Base-by-base conservation (phyloP, 768 basidiomycete genomes). In the Suillus tomentosus region DNA sequence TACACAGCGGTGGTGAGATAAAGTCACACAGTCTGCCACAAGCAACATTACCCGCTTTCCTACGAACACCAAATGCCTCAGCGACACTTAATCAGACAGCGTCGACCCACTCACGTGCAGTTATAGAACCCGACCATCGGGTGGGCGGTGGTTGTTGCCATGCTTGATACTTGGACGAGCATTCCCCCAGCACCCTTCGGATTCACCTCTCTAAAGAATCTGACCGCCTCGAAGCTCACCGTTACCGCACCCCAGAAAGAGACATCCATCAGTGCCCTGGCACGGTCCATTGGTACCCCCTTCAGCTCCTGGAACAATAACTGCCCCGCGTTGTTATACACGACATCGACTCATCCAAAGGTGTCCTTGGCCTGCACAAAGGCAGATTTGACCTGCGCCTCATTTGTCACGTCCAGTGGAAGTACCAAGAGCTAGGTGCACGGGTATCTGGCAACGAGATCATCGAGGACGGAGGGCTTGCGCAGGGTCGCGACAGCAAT, bases 141-240 rank as follows among this genome's bases (percentile, higher is more conserved):
- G 10, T 37, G 47, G 14, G 68, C 71, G 8, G 64, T 50, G 14
- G 74, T 39, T 2, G 71, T 77, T 14, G 8, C 37, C 57, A 22
- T 42, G 36, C 57, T 40, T 15, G n/a, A 59, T 42, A 59, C 50
- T 54, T 80, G 36, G 14, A 59, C 13, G 8, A 59, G 37, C n/a
- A 37, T 19, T 5, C 71, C 73, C 2, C 70, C 72, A 42, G 64
- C 1, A 3, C 70, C 72, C 48, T 62, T 34, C 24, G 68, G 69
- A 54, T 73, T 76, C 11, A 70, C 67, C 40, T 75, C 73, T 13
- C 75, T 69, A 54, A 74, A 66, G 36, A 71, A 69, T 40, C 65
- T 66, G 3, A 69, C 69, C 37, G 64, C 60, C 51, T 39, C 50
- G 34, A 47, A 48, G 42, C 45, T 54, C 10, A 65, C 62, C 19